Evolutionary conservation across 257 asterid genomes (phyloP).

Genomic region (Primulina huaijiensis): DNA sequence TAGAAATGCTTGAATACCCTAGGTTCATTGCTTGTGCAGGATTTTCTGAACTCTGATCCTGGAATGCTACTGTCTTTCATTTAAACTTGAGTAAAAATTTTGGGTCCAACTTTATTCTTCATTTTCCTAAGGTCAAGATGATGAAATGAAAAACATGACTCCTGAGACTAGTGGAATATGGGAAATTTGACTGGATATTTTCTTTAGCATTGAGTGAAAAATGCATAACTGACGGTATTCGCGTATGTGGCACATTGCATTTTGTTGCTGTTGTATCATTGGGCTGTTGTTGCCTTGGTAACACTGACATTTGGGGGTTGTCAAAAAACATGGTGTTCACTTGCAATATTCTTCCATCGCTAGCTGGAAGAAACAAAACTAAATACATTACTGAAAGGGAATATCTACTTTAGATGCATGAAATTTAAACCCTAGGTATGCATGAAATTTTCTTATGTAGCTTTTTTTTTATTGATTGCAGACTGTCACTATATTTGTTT

Average conservation of each 20-base stretch:
- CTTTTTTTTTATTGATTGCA: slow-evolving; percentile 10
- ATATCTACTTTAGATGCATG: slow-evolving; percentile 17
- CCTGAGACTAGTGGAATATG: no score
- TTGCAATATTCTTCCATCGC: slow-evolving; percentile 2
- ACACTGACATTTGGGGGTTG: not conserved
- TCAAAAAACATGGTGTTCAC: slow-evolving; percentile 3
- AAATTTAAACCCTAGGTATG: no score
- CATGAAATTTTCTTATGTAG: not conserved
- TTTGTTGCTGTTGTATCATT: slow-evolving; percentile 10
- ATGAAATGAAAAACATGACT: no score
- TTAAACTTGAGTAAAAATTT: slow-evolving; percentile 1
- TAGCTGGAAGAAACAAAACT: not conserved
- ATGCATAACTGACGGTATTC: no score
- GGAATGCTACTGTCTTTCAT: slow-evolving; percentile 5
- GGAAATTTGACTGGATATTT: no score
- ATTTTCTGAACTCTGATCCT: not conserved
- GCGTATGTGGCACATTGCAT: not conserved
- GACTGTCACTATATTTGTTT: not conserved
- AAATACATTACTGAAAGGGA: slow-evolving; percentile 5
- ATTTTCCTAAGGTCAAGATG: not conserved
- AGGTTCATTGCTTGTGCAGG: not conserved
- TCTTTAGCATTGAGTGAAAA: no score
- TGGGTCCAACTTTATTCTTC: not conserved
- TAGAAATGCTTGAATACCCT: not conserved
- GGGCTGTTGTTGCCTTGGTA: slow-evolving; percentile 11